phyloP scores from a whole-genome alignment of 805 yeast genomes.

The Zygoascus tannicola region DNA sequence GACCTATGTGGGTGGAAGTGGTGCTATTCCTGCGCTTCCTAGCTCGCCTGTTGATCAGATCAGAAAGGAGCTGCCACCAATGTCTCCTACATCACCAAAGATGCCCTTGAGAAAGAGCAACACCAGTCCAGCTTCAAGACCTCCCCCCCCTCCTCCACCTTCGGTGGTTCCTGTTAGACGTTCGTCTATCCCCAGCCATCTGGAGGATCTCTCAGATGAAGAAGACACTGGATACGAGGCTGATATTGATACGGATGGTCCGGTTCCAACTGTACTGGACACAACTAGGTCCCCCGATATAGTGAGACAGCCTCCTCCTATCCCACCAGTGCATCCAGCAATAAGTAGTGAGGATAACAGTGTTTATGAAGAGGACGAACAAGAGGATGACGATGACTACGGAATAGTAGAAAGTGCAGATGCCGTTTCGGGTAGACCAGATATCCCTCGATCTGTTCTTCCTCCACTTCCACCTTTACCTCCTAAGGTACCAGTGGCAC shows the following conservation, averaged over 20 bases:
- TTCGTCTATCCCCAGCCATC: slow-evolving; percentile 6
- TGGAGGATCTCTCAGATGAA: slow-evolving; percentile 34
- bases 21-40: slow-evolving; percentile 18
- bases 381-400: slow-evolving; percentile 6
- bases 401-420: slow-evolving; percentile 1
- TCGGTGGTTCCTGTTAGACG: slow-evolving; percentile 1
- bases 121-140: slow-evolving; percentile 4
- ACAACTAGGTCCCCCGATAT: background rate
- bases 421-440: background rate
- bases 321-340: slow-evolving; percentile 18
- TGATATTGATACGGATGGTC: slow-evolving; percentile 43
- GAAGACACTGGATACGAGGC: slow-evolving; percentile 61
- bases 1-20: slow-evolving; percentile 17
- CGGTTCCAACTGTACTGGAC: slow-evolving; percentile 9
- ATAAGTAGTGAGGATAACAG: slow-evolving; percentile 7
- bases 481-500: slow-evolving; percentile 10
- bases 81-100: background rate
- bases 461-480: slow-evolving; percentile 10
- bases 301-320: slow-evolving; percentile 7
- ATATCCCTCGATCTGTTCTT: background rate
- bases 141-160: slow-evolving; percentile 8
- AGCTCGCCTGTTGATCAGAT: slow-evolving; percentile 2
- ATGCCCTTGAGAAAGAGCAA: slow-evolving; percentile 1
- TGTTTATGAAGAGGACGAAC: slow-evolving; percentile 5
- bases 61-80: background rate